A percentile compares a stretch with the other conserved stretches of the same genome.
phyloP scores from a whole-genome alignment of 495 filamentous ascomycete genomes.

The Penicillium atrosanguineum region DNA sequence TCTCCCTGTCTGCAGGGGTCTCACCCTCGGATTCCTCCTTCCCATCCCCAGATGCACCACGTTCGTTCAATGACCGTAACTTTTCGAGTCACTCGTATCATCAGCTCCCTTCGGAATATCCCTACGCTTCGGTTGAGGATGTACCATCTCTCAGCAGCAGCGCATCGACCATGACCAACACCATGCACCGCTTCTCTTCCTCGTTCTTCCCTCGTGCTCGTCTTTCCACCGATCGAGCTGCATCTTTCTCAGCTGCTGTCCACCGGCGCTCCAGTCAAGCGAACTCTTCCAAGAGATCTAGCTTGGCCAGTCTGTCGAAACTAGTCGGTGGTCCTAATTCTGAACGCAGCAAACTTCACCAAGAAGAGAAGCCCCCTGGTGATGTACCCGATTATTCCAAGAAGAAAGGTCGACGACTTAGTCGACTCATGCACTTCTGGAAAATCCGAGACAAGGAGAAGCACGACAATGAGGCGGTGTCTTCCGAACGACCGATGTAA shows the following conservation, averaged over 20 bases:
- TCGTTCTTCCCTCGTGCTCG: slow-evolving; percentile 45
- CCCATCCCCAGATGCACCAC: slow-evolving; percentile 53
- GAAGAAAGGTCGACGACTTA: slow-evolving; percentile 70
- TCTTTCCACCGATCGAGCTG: slow-evolving; percentile 58
- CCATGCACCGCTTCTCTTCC: slow-evolving; percentile 46
- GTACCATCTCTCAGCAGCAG: slow-evolving; percentile 85
- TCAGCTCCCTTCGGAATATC: slow-evolving; percentile 61
- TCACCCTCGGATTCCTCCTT: slow-evolving; percentile 43
- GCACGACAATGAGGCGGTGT: slow-evolving; percentile 14
- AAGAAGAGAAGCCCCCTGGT: slow-evolving; percentile 62
- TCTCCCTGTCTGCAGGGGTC: slow-evolving; percentile 41
- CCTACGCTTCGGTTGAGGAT: slow-evolving; percentile 77
- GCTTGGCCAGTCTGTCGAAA: slow-evolving; percentile 80
- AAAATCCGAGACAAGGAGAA: slow-evolving; percentile 56
- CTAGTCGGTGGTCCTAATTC: slow-evolving; percentile 75
- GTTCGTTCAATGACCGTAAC: slow-evolving; percentile 48
- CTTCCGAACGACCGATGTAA: slow-evolving; percentile 27
- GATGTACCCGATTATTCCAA: slow-evolving; percentile 61
- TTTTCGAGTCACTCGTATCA: slow-evolving; percentile 48
- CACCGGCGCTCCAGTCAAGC: slow-evolving; percentile 53
- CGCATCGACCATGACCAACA: slow-evolving; percentile 77
- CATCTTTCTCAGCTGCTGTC: slow-evolving; percentile 65
- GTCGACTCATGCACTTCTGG: slow-evolving; percentile 83
- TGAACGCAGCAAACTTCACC: slow-evolving; percentile 76
- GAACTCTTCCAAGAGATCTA: slow-evolving; percentile 64